Evolutionary conservation across 306 rosid species (phyloP).

Genomic region (Urtica urens): DNA sequence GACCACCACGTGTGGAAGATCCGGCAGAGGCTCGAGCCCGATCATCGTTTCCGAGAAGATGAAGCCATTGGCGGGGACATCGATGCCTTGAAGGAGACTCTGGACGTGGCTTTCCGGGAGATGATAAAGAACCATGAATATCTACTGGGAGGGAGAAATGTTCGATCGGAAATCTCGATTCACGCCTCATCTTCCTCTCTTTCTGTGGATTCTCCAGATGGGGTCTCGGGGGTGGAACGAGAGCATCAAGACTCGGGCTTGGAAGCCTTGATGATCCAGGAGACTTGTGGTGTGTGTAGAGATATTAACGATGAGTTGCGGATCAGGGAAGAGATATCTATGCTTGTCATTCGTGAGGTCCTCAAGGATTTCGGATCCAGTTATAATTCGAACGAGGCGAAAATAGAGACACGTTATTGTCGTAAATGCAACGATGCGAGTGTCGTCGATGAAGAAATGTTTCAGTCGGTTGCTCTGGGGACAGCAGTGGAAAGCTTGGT

Average conservation of each 20-base stretch:
- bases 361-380: slow-evolving; percentile 16
- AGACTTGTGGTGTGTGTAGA: slow-evolving; percentile 16
- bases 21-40: slow-evolving; percentile 40
- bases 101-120: slow-evolving; percentile 68
- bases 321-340: slow-evolving; percentile 30
- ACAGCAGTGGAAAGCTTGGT: slow-evolving; percentile 26
- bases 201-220: too few species aligned
- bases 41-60: slow-evolving; percentile 14
- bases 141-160: slow-evolving; percentile 36
- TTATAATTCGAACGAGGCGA: neutral
- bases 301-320: slow-evolving; percentile 25
- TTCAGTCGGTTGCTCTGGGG: slow-evolving; percentile 27
- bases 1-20: slow-evolving; percentile 48
- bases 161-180: slow-evolving; percentile 22
- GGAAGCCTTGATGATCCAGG: slow-evolving; percentile 17
- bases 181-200: too few species aligned
- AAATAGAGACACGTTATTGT: slow-evolving; percentile 8
- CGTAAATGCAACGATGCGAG: slow-evolving; percentile 18
- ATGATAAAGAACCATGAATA: slow-evolving; percentile 54
- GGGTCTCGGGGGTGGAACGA: too few species aligned
- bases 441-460: slow-evolving; percentile 27
- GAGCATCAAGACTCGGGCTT: slow-evolving; percentile 23
- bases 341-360: slow-evolving; percentile 22
- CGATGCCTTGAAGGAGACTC: slow-evolving; percentile 55
- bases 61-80: slow-evolving; percentile 82